These are phyloP conservation scores for Colletotrichum siamense DNA, from an alignment of 2,329 filamentous ascomycete species.

Conservation along the genomic window DNA sequence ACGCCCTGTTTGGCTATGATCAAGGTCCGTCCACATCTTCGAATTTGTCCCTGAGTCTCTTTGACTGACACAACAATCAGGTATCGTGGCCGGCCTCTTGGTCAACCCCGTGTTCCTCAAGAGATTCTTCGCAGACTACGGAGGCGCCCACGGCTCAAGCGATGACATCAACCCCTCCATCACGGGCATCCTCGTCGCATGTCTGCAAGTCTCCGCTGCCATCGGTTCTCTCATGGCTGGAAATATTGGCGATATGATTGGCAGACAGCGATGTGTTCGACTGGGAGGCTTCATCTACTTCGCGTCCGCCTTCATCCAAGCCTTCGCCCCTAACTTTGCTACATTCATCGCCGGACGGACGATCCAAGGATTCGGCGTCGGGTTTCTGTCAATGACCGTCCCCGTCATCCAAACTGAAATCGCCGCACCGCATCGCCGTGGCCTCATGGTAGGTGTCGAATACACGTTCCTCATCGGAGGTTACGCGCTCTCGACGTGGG, in stretches of 20 bases:
- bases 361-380: background rate
- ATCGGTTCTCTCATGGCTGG: background rate
- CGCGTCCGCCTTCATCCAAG: background rate
- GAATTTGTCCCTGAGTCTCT: accelerated
- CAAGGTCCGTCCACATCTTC: background rate
- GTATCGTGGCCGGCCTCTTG: background rate
- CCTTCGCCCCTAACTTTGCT: background rate
- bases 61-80: background rate
- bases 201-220: background rate
- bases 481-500: background rate
- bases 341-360: background rate
- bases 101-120: background rate
- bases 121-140: background rate
- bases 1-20: background rate
- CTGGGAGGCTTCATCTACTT: background rate
- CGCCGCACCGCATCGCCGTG: background rate
- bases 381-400: accelerated
- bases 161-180: background rate
- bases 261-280: background rate
- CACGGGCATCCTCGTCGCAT: background rate
- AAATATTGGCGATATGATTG: background rate
- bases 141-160: background rate
- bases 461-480: background rate
- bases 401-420: background rate
- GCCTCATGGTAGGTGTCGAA: background rate